Conservation (phyloP, 257 asterid species). For the Rubia yunnanensis region DNA sequence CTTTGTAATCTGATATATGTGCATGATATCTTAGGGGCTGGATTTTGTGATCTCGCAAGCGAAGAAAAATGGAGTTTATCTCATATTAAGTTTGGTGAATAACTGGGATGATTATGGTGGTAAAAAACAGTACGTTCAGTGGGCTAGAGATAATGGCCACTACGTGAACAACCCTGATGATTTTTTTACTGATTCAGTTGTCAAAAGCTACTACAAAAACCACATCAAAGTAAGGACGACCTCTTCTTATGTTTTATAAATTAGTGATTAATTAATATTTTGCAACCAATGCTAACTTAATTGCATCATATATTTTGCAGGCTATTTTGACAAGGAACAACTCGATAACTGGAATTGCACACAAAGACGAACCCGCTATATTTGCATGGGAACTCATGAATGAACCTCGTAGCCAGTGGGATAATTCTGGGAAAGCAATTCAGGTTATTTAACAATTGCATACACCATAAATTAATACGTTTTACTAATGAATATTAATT, state of each 20-base stretch:
- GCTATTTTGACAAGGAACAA: constrained; percentile 25
- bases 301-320: constrained; percentile 12
- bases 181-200: constrained; percentile 18
- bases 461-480: neutral
- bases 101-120: constrained; percentile 27
- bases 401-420: constrained; percentile 31
- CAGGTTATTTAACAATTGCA: constrained; percentile 6
- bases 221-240: constrained; percentile 15
- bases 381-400: constrained; percentile 36
- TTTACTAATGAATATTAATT: neutral
- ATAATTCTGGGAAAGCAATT: constrained; percentile 17
- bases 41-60: constrained; percentile 28
- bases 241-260: neutral
- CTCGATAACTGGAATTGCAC: constrained; percentile 20
- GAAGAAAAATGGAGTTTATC: constrained; percentile 15
- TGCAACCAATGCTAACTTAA: neutral
- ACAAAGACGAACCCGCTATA: constrained; percentile 30
- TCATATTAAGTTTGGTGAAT: constrained; percentile 24
- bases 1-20: neutral
- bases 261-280: neutral
- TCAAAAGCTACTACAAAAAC: constrained; percentile 21
- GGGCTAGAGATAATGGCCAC: constrained; percentile 22
- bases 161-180: constrained; percentile 22
- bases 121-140: constrained; percentile 22
- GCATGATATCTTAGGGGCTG: constrained; percentile 14